phyloP scores from a whole-genome alignment of 1,139 yeast genomes.

The Pichia norvegensis region DNA sequence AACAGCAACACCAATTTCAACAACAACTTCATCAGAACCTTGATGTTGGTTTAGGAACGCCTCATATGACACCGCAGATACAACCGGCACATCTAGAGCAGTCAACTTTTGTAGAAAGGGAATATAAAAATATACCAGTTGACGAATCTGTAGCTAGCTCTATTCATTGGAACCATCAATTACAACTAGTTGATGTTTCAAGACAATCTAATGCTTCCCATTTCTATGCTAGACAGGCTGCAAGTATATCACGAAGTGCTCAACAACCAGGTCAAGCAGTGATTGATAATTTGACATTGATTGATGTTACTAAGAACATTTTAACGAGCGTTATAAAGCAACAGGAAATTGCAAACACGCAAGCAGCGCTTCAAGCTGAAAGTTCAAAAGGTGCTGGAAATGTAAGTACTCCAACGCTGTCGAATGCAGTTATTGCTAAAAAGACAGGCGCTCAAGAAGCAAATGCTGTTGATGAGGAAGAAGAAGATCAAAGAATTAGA shows the following conservation, averaged over 20 bases:
- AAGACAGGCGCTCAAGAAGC: conserved; percentile 21
- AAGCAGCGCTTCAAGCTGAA: conserved; percentile 8
- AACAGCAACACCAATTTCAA: conserved; percentile 17
- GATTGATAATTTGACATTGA: conserved; percentile 31
- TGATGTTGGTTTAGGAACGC: not conserved
- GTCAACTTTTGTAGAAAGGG: conserved; percentile 15
- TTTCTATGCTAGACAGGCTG: conserved; percentile 88
- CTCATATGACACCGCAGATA: conserved; percentile 10
- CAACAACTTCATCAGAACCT: conserved; percentile 16
- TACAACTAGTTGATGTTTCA: conserved; percentile 70
- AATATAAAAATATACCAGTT: conserved; percentile 28
- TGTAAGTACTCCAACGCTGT: conserved; percentile 14
- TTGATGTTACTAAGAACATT: conserved; percentile 49
- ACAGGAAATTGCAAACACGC: conserved; percentile 13
- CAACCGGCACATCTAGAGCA: conserved; percentile 10
- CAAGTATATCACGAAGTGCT: conserved; percentile 58
- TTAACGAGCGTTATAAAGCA: conserved; percentile 24
- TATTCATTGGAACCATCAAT: conserved; percentile 81
- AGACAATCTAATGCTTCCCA: conserved; percentile 68
- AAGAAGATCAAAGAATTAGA: conserved; percentile 70
- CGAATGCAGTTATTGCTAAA: conserved; percentile 16
- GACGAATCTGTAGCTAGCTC: conserved; percentile 40
- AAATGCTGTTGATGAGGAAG: conserved; percentile 62
- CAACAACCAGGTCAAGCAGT: conserved; percentile 11
- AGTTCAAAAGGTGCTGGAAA: conserved; percentile 9